Conservation (phyloP, 2,329 filamentous ascomycete genomes). For the Botrytis deweyae region DNA sequence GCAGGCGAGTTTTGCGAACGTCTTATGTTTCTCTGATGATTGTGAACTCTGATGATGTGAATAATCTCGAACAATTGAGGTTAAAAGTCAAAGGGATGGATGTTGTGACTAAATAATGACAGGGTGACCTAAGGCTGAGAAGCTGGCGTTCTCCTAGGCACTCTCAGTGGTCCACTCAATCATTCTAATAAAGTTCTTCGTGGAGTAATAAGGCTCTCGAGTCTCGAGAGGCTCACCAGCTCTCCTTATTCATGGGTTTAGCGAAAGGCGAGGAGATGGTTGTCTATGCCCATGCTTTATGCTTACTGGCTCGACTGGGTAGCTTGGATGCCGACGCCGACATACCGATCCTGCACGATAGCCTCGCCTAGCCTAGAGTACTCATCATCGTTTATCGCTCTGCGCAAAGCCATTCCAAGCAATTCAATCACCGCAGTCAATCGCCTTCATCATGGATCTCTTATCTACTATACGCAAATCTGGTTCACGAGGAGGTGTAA, state of each 20-base stretch:
- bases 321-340: neutral
- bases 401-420: neutral
- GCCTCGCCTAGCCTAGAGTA: neutral
- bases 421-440: neutral
- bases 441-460: slow-evolving; percentile 70
- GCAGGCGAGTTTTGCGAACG: neutral
- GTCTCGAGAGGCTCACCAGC: no score
- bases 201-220: neutral
- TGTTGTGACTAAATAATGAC: neutral
- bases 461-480: slow-evolving; percentile 86
- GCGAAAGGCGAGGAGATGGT: neutral
- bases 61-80: no score
- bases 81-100: neutral
- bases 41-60: neutral
- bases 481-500: slow-evolving; percentile 87
- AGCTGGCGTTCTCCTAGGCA: neutral
- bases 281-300: neutral
- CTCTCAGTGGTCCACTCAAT: neutral
- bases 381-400: neutral
- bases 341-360: neutral
- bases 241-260: neutral
- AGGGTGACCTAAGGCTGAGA: neutral
- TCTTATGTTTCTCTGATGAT: neutral
- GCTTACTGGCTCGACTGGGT: neutral
- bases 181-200: neutral